phyloP scores from a whole-genome alignment of 192 early-diverging fungal genomes.

The Podila epigama region DNA sequence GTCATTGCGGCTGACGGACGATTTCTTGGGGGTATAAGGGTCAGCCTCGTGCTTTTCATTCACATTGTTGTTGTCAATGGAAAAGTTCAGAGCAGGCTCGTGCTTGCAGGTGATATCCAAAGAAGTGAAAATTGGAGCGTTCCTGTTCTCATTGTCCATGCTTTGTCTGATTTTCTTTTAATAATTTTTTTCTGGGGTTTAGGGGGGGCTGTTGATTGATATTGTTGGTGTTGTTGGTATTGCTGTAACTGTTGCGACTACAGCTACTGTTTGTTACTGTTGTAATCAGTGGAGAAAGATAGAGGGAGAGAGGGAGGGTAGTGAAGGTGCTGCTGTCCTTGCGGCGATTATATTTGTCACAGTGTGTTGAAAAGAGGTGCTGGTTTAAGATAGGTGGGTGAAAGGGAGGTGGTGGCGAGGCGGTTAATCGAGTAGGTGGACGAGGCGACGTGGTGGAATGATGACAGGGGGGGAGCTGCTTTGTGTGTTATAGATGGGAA shows the following conservation, averaged over 20 bases:
- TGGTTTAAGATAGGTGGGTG: no score
- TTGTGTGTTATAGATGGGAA: background rate
- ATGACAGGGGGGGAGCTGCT: background rate
- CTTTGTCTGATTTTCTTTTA: background rate
- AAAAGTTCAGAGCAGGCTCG: background rate
- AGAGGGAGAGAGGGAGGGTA: background rate
- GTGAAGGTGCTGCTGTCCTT: no score
- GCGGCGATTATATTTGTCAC: no score
- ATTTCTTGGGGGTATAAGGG: background rate
- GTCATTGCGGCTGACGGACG: constrained; percentile 1
- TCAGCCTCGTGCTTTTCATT: constrained; percentile 9
- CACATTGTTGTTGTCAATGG: background rate
- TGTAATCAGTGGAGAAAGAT: background rate
- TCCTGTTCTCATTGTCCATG: background rate
- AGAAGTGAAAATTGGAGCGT: background rate
- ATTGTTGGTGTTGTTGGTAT: background rate
- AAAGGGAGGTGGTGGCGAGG: background rate
- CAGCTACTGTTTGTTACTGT: background rate
- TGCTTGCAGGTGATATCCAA: constrained; percentile 12
- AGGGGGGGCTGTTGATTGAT: background rate
- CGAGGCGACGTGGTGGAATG: background rate
- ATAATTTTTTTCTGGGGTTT: no score
- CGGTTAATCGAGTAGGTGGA: no score
- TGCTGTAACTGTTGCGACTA: background rate
- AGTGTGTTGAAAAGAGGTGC: no score